Percentiles rank a stretch among this genome's conserved stretches.
These are phyloP conservation scores for Ophiosphaerella herpotricha DNA, from an alignment of 2,329 filamentous ascomycete genomes.

Conservation along the genomic window DNA sequence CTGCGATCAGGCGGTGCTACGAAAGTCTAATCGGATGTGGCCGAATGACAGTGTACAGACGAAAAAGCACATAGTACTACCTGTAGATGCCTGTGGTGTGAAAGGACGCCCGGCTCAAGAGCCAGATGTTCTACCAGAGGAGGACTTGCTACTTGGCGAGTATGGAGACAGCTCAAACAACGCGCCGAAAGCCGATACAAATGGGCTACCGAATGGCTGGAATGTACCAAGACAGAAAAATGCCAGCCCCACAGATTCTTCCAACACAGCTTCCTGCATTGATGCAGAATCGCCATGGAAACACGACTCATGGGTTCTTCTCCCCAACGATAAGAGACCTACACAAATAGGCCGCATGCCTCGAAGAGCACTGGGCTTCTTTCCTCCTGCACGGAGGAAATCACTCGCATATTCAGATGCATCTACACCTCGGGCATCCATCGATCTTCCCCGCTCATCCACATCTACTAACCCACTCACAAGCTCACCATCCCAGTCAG, in stretches of 20 bases:
- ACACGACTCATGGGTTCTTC: slow-evolving; percentile 85
- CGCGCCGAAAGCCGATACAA: slow-evolving; percentile 20
- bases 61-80: slow-evolving; percentile 78
- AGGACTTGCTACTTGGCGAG: slow-evolving; percentile 43
- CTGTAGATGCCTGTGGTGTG: slow-evolving; percentile 85
- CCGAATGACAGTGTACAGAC: slow-evolving; percentile 88
- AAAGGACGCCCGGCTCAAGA: slow-evolving; percentile 67
- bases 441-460: slow-evolving; percentile 61
- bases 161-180: slow-evolving; percentile 25
- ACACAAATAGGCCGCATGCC: slow-evolving; percentile 87
- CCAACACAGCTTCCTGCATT: slow-evolving; percentile 27
- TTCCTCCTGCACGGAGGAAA: slow-evolving; percentile 89
- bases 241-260: slow-evolving; percentile 38
- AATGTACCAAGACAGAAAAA: slow-evolving; percentile 43
- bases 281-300: slow-evolving; percentile 74
- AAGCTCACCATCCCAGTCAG: slow-evolving; percentile 45
- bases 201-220: slow-evolving; percentile 43
- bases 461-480: slow-evolving; percentile 37
- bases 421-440: slow-evolving; percentile 69
- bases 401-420: slow-evolving; percentile 68
- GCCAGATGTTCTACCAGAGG: slow-evolving; percentile 42
- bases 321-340: slow-evolving; percentile 71
- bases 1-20: slow-evolving; percentile 79
- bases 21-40: slow-evolving; percentile 92
- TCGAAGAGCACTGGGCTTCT: slow-evolving; percentile 82